These are phyloP conservation scores for Arctium lappa DNA, from an alignment of 129 eudicot species.

Conservation along the genomic window DNA sequence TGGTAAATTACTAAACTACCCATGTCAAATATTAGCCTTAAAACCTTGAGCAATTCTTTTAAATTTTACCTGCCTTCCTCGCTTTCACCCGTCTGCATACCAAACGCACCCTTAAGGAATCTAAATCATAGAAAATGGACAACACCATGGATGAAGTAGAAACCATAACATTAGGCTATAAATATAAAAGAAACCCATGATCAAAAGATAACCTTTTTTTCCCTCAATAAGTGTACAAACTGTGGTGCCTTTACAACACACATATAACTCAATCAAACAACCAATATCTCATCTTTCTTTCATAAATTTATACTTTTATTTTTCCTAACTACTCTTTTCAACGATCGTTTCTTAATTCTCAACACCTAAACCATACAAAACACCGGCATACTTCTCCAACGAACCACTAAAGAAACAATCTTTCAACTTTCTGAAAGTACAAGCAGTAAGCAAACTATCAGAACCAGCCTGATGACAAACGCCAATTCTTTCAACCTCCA, in stretches of 20 bases:
- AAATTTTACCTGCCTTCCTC: no score
- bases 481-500: conserved; percentile 52
- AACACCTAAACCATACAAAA: conserved; percentile 83
- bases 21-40: no score
- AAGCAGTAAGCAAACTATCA: conserved; percentile 82
- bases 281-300: conserved; percentile 23
- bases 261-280: conserved; percentile 5
- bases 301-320: conserved; percentile 8
- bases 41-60: no score
- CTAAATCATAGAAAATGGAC: neutral
- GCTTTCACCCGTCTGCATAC: no score
- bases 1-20: neutral
- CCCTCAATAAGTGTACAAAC: conserved; percentile 19
- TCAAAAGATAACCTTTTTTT: neutral
- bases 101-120: neutral
- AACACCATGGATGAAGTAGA: neutral
- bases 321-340: conserved; percentile 3
- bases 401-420: conserved; percentile 79
- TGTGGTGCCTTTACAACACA: conserved; percentile 1
- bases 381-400: conserved; percentile 76
- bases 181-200: neutral
- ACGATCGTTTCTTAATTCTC: conserved; percentile 42
- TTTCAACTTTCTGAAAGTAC: conserved; percentile 77
- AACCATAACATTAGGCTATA: neutral
- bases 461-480: conserved; percentile 90